Evolutionary conservation across 192 early-diverging fungal species (phyloP), one percentile per base, ranked within the genome.

Genomic region (Entomortierella parvispora): DNA sequence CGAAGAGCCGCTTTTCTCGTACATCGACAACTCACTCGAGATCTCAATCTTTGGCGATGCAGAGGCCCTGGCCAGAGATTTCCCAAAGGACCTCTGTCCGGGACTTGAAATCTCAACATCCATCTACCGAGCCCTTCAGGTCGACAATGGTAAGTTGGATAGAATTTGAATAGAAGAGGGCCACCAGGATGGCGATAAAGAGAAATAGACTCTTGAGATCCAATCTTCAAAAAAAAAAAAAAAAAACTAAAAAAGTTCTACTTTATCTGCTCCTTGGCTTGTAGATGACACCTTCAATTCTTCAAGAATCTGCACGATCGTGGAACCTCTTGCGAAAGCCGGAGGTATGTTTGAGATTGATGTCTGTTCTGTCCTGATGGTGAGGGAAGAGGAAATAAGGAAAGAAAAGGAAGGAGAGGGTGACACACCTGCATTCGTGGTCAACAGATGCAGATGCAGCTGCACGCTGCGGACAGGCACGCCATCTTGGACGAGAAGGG

Each of bases 11-110:
- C 85, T 92, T 62, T 92, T 92, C 60, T 85, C 82, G 18, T 88
- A 83, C 71, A 91, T 90, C 18, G 91, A 92, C 56, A 92, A 91
- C 72, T 80, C 89, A 5, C 82, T 88, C 53, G 91, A 92, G 58
- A 84, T 92, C 0, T 90, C 90, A 15, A 88, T 92, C 64, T 81
- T 92, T 45, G 89, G 88, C 2, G 87, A 89, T 46, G 59, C 81
- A 4, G 80, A 83, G 1, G 75, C 82, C 0, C 86, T 90, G 55
- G 71, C 79, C 10, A 58, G 79, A 0, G 87, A 91, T 22, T 92
- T 91, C 63, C 44, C 33, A 2, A 67, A 68, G 48, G 53, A 57
- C 9, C 45, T 77, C 25, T 77, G 72, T 33, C 72, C 64, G 3
- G 58, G 72, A 7, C 45, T 77, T 2, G 72, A 77, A 54, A 58